Base-by-base conservation (phyloP, 176 grass and related monocot genomes). In the Aegilops longissima region DNA sequence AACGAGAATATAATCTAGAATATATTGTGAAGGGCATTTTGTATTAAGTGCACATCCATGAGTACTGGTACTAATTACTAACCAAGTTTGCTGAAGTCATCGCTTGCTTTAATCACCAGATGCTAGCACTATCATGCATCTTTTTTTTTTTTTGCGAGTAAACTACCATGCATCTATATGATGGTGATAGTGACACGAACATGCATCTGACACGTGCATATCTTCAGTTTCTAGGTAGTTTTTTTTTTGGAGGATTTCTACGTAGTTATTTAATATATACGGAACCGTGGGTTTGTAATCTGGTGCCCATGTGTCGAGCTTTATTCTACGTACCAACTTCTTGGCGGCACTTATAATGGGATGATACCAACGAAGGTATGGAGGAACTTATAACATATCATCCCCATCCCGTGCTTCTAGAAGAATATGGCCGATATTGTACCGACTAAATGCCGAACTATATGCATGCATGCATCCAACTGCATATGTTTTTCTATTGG, bases 291-390 rank as follows among this genome's bases (percentile, higher is more conserved):
- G 67, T 71, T 81, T 81, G 29, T 76, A 76, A 84, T 91, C 70
- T 70, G 76, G 61, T 91, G 35, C 62, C 85, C 85, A 87, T 91
- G 85, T 84, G 81, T 73, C 21, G 51, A 81, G 85, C 87, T 88
- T 88, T 91, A 51, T 84, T 40, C 76, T 14, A 49, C 45, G 45
- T 49, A 66, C 44, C 82, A 87, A 84, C 80, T 77, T 84, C 75
- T 77, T 69, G 68, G 76, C 36, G 45, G 74, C 85, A 84, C 14
- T 17, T 54, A 59, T 56, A 56, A 77, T 84, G 80, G 84, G 85
- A 84, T 80, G 80, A 75, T 80, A 80, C 69, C 5, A 80, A 83
- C 78, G 8, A 86, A 84, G 54, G 73, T 80, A 59, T 75, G 66
- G 25, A 69, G 47, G 70, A 76, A 17, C 44, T 25, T 61, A 2